Evolutionary conservation across 2,329 filamentous ascomycete species (phyloP).

Genomic region (Nannizzia gypsea): DNA sequence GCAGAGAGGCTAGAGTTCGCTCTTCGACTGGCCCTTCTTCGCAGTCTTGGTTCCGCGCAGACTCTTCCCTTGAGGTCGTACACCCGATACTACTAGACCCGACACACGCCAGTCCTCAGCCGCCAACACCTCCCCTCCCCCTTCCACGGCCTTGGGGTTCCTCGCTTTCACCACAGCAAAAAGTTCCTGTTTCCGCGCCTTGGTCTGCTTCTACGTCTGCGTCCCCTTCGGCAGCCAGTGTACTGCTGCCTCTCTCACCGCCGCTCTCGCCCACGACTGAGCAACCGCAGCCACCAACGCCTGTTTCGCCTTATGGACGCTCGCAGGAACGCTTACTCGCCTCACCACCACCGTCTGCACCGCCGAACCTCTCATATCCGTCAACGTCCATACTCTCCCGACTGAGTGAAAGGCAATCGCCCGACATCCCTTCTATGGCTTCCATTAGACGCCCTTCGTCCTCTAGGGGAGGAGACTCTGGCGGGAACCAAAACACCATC

Average conservation of each 20-base stretch:
- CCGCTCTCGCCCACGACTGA: background rate
- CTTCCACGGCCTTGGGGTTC: background rate
- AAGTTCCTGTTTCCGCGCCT: too few relatives aligned
- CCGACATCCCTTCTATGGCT: background rate
- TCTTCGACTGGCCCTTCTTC: background rate
- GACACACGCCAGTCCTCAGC: background rate
- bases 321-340: background rate
- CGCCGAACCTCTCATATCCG: background rate
- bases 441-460: constrained; percentile 1
- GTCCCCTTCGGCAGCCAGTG: background rate
- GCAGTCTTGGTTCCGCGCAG: background rate
- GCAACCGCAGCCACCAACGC: background rate
- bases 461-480: constrained; percentile 3
- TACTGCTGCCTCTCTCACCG: background rate
- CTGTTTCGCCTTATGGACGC: constrained; percentile 2
- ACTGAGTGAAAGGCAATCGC: background rate
- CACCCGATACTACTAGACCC: background rate
- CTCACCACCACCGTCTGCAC: background rate
- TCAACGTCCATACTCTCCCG: constrained; percentile 2
- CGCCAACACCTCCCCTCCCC: background rate
- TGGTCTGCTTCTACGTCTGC: too few relatives aligned
- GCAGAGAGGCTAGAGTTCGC: background rate
- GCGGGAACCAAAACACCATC: background rate
- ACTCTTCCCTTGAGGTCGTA: background rate
- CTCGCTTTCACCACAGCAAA: background rate